Evolutionary conservation across 2,329 filamentous ascomycete genomes (phyloP).

Genomic region (Claviceps maximensis): DNA sequence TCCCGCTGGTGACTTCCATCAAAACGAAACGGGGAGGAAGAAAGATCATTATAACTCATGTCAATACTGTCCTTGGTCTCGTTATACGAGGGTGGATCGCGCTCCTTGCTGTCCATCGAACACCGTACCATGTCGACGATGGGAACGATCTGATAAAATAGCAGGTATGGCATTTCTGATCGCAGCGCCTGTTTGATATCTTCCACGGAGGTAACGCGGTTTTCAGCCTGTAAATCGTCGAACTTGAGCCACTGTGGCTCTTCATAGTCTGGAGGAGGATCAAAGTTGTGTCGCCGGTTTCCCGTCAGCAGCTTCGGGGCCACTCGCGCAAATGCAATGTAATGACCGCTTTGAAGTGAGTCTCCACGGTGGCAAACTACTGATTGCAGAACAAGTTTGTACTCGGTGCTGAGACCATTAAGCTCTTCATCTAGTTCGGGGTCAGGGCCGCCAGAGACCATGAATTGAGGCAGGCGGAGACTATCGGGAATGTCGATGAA

Average conservation of each 20-base stretch:
- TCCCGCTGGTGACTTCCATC: constrained; percentile 12
- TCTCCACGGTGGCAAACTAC: constrained; percentile 85
- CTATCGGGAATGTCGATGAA: constrained; percentile 78
- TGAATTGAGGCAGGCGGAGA: constrained; percentile 79
- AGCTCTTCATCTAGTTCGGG: constrained; percentile 42
- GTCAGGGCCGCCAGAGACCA: constrained; percentile 59
- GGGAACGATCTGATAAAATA: constrained; percentile 91
- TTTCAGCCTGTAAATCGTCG: constrained; percentile 61
- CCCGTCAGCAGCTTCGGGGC: constrained; percentile 49
- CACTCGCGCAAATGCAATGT: constrained; percentile 72
- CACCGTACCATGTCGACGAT: constrained; percentile 54
- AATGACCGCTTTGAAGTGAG: constrained; percentile 80
- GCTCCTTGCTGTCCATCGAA: constrained; percentile 32
- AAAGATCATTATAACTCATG: constrained; percentile 12
- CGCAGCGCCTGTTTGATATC: constrained; percentile 64
- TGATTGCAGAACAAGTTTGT: constrained; percentile 83
- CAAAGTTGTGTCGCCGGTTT: constrained; percentile 40
- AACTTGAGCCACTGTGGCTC: constrained; percentile 80
- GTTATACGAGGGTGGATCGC: constrained; percentile 46
- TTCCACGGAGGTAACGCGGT: constrained; percentile 63
- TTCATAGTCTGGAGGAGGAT: constrained; percentile 51
- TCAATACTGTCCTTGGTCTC: constrained; percentile 33
- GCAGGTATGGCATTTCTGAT: constrained; percentile 82
- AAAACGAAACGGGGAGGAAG: constrained; percentile 1
- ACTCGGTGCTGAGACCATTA: constrained; percentile 68